Evolutionary conservation across 108 stramenopile species (phyloP).

Genomic region (Fragilaria crotonensis): DNA sequence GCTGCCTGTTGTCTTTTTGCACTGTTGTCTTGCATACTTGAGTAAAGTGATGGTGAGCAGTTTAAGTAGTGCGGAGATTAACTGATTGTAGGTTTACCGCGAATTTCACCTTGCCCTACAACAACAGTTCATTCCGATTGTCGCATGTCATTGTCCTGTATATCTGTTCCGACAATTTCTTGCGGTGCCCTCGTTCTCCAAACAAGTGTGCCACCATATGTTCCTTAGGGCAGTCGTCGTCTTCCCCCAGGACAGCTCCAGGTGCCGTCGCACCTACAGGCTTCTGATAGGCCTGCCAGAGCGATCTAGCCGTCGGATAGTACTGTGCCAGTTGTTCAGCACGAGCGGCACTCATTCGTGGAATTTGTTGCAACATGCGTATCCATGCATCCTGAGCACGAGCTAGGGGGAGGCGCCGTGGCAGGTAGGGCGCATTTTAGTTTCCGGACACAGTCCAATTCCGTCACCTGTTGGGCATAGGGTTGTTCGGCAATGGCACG

Average conservation of each 20-base stretch:
- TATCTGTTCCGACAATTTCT: background rate
- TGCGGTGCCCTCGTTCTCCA: background rate
- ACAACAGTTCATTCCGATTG: background rate
- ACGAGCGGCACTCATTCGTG: slow-evolving; percentile 25
- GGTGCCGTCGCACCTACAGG: too few relatives aligned
- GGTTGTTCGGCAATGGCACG: slow-evolving; percentile 24
- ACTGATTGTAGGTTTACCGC: too few relatives aligned
- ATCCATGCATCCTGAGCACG: slow-evolving; percentile 38
- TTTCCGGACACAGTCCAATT: slow-evolving; percentile 46
- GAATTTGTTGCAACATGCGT: slow-evolving; percentile 46
- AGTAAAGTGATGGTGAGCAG: too few relatives aligned
- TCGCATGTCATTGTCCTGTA: background rate
- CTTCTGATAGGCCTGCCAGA: slow-evolving; percentile 37
- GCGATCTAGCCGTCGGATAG: slow-evolving; percentile 36
- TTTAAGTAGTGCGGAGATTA: too few relatives aligned
- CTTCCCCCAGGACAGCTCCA: background rate
- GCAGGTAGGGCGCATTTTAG: slow-evolving; percentile 16
- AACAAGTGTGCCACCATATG: background rate
- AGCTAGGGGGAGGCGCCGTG: slow-evolving; percentile 8
- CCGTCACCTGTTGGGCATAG: slow-evolving; percentile 37
- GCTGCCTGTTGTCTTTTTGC: background rate
- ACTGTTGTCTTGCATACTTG: too few relatives aligned
- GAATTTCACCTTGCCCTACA: too few relatives aligned
- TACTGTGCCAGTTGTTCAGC: slow-evolving; percentile 29
- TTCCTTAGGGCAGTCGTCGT: background rate